Conservation (phyloP, 176 grass and related monocot genomes). For the Oryza australiensis region DNA sequence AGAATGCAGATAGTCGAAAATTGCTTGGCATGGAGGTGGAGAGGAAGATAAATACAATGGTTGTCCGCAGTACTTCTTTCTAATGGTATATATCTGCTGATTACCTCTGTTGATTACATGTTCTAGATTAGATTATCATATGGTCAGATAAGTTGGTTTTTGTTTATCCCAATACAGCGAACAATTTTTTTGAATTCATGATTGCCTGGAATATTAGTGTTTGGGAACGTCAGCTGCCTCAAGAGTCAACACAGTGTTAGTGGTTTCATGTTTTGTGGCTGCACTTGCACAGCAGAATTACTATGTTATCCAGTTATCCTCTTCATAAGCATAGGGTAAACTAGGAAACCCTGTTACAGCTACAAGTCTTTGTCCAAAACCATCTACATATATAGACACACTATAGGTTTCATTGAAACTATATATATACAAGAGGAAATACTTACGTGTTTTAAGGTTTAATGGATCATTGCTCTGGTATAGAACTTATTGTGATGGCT, state of each 20-base stretch:
- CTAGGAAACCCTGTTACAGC: not conserved
- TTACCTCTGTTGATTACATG: not conserved
- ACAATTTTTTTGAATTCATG: not conserved
- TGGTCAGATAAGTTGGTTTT: not conserved
- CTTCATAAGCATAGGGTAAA: not conserved
- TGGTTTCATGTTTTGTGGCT: not conserved
- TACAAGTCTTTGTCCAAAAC: not conserved
- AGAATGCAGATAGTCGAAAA: slow-evolving; percentile 47
- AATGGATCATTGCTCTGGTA: not conserved
- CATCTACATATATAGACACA: not conserved
- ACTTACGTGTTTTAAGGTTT: not conserved
- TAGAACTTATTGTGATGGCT: not conserved
- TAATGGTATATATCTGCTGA: slow-evolving; percentile 26
- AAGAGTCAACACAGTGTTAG: not conserved
- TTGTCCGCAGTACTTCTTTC: slow-evolving; percentile 26
- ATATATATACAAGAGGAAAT: not conserved
- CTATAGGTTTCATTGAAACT: not conserved
- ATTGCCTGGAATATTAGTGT: not conserved
- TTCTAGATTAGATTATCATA: not conserved
- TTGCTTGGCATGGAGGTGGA: slow-evolving; percentile 42
- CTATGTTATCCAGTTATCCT: not conserved
- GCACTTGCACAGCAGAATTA: not conserved
- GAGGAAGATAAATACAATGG: slow-evolving; percentile 27
- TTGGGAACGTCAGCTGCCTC: slow-evolving; percentile 1
- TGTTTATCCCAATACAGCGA: not conserved